These are phyloP conservation scores for Kondoa subrosea DNA, from an alignment of 768 basidiomycete genomes.

Conservation along the genomic window DNA sequence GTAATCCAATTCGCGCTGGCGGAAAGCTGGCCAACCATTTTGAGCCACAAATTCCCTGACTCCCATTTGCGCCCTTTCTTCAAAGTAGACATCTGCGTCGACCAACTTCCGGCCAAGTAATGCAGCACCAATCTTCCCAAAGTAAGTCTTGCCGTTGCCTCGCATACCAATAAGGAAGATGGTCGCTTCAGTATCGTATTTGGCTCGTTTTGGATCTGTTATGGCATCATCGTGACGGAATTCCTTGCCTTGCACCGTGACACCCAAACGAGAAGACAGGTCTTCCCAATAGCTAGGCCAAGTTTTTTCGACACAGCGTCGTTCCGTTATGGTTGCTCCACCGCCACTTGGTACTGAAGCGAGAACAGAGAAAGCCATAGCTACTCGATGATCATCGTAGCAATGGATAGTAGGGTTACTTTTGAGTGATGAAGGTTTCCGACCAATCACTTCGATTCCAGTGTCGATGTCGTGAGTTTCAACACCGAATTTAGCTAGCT, in stretches of 20 bases:
- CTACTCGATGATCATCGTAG: constrained; percentile 96
- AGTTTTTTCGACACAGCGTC: constrained; percentile 95
- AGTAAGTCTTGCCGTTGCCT: constrained; percentile 82
- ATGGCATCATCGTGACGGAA: constrained; percentile 37
- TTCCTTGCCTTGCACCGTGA: constrained; percentile 72
- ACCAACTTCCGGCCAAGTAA: constrained; percentile 56
- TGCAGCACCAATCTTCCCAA: constrained; percentile 59
- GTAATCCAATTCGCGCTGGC: constrained; percentile 54
- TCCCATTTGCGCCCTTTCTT: constrained; percentile 40
- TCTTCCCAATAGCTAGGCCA: constrained; percentile 99
- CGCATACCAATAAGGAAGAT: constrained; percentile 87
- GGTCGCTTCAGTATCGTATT: constrained; percentile 24
- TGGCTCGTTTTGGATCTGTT: constrained; percentile 10
- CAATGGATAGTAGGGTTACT: constrained; percentile 52
- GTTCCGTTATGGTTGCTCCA: constrained; percentile 62
- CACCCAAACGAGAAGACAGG: constrained; percentile 87
- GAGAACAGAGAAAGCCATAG: constrained; percentile 92
- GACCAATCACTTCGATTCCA: constrained; percentile 76
- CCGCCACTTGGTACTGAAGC: constrained; percentile 41
- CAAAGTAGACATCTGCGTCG: constrained; percentile 73
- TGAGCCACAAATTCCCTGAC: constrained; percentile 50
- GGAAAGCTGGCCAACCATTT: constrained; percentile 79
- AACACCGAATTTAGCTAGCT: constrained; percentile 89
- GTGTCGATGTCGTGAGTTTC: constrained; percentile 81
- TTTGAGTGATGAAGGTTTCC: constrained; percentile 42